Evolutionary conservation across 2,329 filamentous ascomycete species (phyloP).

Genomic region (Grosmannia penicillata): DNA sequence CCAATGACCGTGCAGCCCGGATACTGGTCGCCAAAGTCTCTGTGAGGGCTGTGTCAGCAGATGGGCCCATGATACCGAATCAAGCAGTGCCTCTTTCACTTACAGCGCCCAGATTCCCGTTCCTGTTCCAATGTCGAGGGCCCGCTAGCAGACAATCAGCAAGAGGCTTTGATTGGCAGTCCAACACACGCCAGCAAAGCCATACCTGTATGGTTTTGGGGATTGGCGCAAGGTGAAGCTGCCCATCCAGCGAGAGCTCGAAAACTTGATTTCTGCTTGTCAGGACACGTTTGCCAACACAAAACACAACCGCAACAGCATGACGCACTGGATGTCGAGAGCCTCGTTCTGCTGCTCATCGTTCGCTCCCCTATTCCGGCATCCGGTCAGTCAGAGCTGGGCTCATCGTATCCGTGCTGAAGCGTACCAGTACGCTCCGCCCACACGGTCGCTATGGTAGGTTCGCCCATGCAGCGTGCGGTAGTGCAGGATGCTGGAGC

Average conservation of each 20-base stretch:
- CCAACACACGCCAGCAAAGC: background rate
- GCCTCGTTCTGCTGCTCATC: background rate
- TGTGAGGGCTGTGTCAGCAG: slow-evolving; percentile 12
- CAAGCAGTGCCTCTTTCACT: background rate
- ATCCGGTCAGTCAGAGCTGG: no score
- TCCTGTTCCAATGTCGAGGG: slow-evolving; percentile 32
- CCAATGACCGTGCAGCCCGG: slow-evolving; percentile 31
- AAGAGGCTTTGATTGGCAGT: background rate
- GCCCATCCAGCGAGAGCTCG: background rate
- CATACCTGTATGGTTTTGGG: background rate
- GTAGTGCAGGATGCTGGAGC: background rate
- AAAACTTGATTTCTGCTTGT: background rate
- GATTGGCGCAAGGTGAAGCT: background rate
- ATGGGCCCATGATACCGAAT: no score
- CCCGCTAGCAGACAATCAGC: background rate
- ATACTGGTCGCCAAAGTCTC: slow-evolving; percentile 30
- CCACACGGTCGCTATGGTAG: background rate
- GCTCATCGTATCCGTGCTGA: background rate
- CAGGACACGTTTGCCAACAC: background rate
- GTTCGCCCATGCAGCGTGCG: background rate
- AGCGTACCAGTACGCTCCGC: background rate
- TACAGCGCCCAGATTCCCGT: slow-evolving; percentile 30
- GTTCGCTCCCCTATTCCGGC: background rate
- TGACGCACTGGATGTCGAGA: background rate
- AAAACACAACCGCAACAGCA: background rate